Evolutionary conservation across 2,329 filamentous ascomycete genomes (phyloP), one percentile per base, ranked within the genome.

Genomic region (Tolypocladium capitatum): DNA sequence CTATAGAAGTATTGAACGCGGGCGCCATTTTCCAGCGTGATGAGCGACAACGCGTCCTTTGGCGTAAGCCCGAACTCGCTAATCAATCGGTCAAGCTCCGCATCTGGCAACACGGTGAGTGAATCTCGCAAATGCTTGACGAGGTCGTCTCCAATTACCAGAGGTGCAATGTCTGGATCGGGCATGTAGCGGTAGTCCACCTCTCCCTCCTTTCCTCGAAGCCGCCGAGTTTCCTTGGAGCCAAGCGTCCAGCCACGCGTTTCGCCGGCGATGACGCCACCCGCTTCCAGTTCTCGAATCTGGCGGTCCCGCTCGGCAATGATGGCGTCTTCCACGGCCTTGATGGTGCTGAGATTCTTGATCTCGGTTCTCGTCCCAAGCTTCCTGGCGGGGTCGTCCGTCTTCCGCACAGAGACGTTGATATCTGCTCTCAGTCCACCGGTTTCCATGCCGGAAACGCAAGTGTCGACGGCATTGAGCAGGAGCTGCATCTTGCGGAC

Each of bases 111-210:
- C 21, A 78, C 71, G 5, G 87, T 86, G 50, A 95, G 67, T 0
- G 74, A 83, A 1, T 65, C 55, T 20, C 65, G 68, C 14, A 97
- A 70, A 52, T 82, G 72, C 5, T 72, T 60, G 5, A 96, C 69
- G 1, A 97, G 71, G 49, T 86, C 81, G 2, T 73, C 60, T 8
- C 81, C 81, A 51, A 98, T 84, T 2, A 89, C 62, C 2, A 98
- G 72, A 1, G 92, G 88, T 0, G 79, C 76, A 14, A 98, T 73
- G 61, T 98, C 92, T 5, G 92, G 87, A 62, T 98, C 92, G 0
- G 92, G 91, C 91, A 98, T 97, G 62, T 98, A 98, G 38, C 92
- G 77, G 65, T 98, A 98, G 64, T 98, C 92, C 6, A 97, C 89
- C 60, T 95, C 91, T 43, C 92, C 92, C 64, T 97, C 92, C 64